Evolutionary conservation across 2,329 filamentous ascomycete genomes (phyloP).

Genomic region (Penicillium olsonii): DNA sequence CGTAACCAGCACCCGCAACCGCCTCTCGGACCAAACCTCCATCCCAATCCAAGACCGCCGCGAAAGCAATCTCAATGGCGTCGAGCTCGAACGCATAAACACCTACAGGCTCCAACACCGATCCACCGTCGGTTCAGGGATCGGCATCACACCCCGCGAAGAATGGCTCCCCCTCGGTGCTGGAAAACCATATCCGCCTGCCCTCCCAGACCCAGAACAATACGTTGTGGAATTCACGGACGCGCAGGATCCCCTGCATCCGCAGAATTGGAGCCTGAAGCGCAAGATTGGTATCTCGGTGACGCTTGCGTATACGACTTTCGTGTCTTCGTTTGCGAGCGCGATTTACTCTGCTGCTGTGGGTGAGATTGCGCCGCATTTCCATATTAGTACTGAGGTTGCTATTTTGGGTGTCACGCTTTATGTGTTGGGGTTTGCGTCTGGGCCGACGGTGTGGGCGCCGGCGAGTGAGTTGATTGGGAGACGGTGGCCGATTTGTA

Average conservation of each 20-base stretch:
- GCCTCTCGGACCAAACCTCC: constrained; percentile 1
- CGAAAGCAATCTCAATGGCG: constrained; percentile 20
- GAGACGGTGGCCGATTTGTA: constrained; percentile 53
- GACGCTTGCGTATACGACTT: constrained; percentile 48
- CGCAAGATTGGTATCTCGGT: constrained; percentile 40
- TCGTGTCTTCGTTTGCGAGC: constrained; percentile 53
- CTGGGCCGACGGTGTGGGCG: constrained; percentile 65
- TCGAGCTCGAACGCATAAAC: constrained; percentile 32
- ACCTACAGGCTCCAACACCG: constrained; percentile 28
- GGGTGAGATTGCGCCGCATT: constrained; percentile 51
- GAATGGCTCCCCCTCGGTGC: constrained; percentile 31
- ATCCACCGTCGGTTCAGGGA: constrained; percentile 29
- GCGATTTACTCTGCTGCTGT: constrained; percentile 72
- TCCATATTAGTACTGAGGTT: constrained; percentile 48
- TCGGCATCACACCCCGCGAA: constrained; percentile 17
- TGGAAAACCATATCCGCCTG: constrained; percentile 36
- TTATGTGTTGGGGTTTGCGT: constrained; percentile 55
- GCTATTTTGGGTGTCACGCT: constrained; percentile 51
- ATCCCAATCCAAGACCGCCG: constrained; percentile 16
- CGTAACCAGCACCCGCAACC: background rate
- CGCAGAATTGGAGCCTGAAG: constrained; percentile 52
- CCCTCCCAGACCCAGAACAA: constrained; percentile 52
- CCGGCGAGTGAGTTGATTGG: constrained; percentile 64
- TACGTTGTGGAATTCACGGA: constrained; percentile 59
- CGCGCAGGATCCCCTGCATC: constrained; percentile 52